A percentile compares a stretch with the other conserved stretches of the same genome.
phyloP scores from a whole-genome alignment of 495 filamentous ascomycete genomes.

The Aspergillus biplanus region DNA sequence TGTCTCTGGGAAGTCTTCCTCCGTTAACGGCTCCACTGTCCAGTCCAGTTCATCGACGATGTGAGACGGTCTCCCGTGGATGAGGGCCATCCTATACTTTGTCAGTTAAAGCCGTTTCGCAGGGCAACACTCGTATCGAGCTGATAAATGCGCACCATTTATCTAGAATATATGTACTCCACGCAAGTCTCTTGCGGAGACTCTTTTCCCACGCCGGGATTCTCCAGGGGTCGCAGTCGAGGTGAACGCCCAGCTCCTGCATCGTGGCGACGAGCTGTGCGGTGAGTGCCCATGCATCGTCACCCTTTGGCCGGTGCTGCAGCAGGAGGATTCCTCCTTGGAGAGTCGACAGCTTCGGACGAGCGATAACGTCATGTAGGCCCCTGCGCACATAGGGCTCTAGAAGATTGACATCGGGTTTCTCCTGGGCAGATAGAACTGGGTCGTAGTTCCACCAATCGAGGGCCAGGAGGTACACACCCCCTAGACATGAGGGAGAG shows the following conservation, averaged over 20 bases:
- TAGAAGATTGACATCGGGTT: background rate
- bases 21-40: slow-evolving; percentile 4
- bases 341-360: slow-evolving; percentile 6
- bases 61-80: slow-evolving; percentile 10
- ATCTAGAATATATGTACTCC: slow-evolving; percentile 12
- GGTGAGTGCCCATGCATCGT: slow-evolving; percentile 10
- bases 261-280: slow-evolving; percentile 8
- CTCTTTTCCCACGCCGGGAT: slow-evolving; percentile 14
- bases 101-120: background rate
- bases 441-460: slow-evolving; percentile 15
- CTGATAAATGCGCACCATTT: slow-evolving; percentile 5
- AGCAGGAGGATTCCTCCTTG: slow-evolving; percentile 9
- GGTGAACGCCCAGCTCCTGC: slow-evolving; percentile 10
- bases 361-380: slow-evolving; percentile 8
- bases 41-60: slow-evolving; percentile 13
- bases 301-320: slow-evolving; percentile 3
- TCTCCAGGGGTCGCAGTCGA: slow-evolving; percentile 9
- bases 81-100: slow-evolving; percentile 4
- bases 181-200: slow-evolving; percentile 8
- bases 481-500: slow-evolving; percentile 11
- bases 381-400: slow-evolving; percentile 5
- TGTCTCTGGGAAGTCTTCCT: slow-evolving; percentile 13
- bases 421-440: slow-evolving; percentile 5
- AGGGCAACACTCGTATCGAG: background rate
- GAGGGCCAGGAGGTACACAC: slow-evolving; percentile 12